Evolutionary conservation across 805 yeast species (phyloP).

Genomic region (Kuraishia ogatae): DNA sequence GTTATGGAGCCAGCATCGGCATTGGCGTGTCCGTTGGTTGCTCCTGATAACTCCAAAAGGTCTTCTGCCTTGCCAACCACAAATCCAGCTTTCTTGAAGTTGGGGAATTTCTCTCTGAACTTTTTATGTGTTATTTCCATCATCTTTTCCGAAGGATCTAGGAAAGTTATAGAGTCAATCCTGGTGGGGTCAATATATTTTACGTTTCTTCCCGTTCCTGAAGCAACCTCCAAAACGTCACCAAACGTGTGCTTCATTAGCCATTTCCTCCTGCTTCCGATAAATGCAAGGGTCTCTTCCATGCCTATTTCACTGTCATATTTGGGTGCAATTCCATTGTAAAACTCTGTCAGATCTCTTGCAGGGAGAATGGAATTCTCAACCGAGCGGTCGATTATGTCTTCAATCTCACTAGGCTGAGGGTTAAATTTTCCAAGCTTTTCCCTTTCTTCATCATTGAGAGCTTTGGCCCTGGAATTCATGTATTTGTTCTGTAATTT

Average conservation of each 20-base stretch:
- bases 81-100: conserved; percentile 66
- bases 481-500: conserved; percentile 33
- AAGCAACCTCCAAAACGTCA: conserved; percentile 88
- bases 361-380: conserved; percentile 50
- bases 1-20: conserved; percentile 11
- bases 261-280: conserved; percentile 68
- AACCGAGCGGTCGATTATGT: conserved; percentile 15
- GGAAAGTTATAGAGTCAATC: conserved; percentile 68
- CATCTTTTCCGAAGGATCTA: conserved; percentile 84
- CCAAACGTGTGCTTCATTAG: conserved; percentile 72
- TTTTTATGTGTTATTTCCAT: conserved; percentile 70
- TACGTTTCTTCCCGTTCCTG: conserved; percentile 94
- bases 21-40: conserved; percentile 14
- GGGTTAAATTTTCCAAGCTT: conserved; percentile 24
- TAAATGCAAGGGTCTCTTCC: conserved; percentile 55
- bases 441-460: conserved; percentile 10
- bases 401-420: conserved; percentile 21
- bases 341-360: conserved; percentile 74
- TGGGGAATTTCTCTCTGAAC: conserved; percentile 60
- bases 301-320: conserved; percentile 76
- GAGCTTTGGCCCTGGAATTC: conserved; percentile 4
- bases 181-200: conserved; percentile 55
- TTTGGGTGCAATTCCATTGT: conserved; percentile 66
- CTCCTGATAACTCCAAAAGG: conserved; percentile 45
- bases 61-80: conserved; percentile 90